Conservation (phyloP, 495 filamentous ascomycete species). For the Cladorrhinum samala region DNA sequence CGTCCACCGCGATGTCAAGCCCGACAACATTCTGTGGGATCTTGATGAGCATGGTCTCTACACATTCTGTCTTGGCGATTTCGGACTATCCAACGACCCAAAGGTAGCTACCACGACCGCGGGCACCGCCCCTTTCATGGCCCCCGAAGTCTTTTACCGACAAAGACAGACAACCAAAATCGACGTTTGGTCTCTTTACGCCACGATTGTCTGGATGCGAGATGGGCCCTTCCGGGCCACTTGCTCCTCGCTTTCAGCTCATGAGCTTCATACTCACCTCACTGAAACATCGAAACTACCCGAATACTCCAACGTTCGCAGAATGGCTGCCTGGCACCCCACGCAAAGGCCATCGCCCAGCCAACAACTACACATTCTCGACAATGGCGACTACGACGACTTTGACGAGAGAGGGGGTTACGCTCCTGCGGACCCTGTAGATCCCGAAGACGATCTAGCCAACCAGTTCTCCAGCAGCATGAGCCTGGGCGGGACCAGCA, state of each 20-base stretch:
- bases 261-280: slow-evolving; percentile 19
- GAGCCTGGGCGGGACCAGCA: slow-evolving; percentile 6
- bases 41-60: slow-evolving; percentile 9
- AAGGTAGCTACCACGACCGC: slow-evolving; percentile 13
- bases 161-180: slow-evolving; percentile 29
- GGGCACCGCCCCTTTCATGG: slow-evolving; percentile 29
- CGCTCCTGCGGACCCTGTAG: not conserved
- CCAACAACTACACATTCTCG: slow-evolving; percentile 16
- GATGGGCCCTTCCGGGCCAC: slow-evolving; percentile 17
- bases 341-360: slow-evolving; percentile 17
- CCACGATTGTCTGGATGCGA: slow-evolving; percentile 33
- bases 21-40: slow-evolving; percentile 62
- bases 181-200: slow-evolving; percentile 41
- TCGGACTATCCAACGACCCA: slow-evolving; percentile 28
- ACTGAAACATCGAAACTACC: slow-evolving; percentile 2
- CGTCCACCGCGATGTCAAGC: slow-evolving; percentile 74
- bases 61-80: slow-evolving; percentile 31
- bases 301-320: slow-evolving; percentile 13
- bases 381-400: not conserved
- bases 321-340: slow-evolving; percentile 21
- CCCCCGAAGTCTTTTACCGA: slow-evolving; percentile 26
- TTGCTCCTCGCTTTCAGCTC: slow-evolving; percentile 9
- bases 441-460: slow-evolving; percentile 1
- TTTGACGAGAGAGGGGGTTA: not conserved
- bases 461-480: slow-evolving; percentile 7